phyloP scores from a whole-genome alignment of 768 basidiomycete genomes.

The Suillus brevipes region DNA sequence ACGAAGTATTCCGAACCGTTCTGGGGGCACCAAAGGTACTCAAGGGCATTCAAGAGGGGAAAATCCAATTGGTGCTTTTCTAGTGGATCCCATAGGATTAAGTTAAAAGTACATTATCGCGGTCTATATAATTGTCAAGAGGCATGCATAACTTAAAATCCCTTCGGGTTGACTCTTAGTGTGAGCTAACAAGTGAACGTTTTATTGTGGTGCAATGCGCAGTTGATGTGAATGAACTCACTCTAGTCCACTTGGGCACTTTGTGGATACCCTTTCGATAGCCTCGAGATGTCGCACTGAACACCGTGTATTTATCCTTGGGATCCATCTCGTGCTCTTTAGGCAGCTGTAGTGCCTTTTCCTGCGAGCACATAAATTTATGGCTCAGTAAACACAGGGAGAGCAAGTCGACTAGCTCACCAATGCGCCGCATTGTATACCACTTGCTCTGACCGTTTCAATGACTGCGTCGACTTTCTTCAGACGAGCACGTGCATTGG shows the following conservation, averaged over 20 bases:
- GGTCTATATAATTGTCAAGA: constrained; percentile 10
- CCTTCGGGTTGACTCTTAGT: constrained; percentile 83
- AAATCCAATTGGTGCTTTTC: constrained; percentile 79
- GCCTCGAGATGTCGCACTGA: constrained; percentile 63
- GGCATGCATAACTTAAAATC: constrained; percentile 58
- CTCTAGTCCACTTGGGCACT: constrained; percentile 96
- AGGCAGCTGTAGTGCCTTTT: constrained; percentile 76
- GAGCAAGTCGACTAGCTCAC: constrained; percentile 45
- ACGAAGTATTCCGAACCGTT: constrained; percentile 76
- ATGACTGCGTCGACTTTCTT: constrained; percentile 95
- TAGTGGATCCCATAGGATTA: constrained; percentile 33
- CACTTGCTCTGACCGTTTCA: constrained; percentile 79
- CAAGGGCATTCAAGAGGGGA: constrained; percentile 67
- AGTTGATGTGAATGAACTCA: constrained; percentile 37
- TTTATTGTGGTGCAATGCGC: constrained; percentile 8
- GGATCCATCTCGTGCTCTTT: constrained; percentile 93
- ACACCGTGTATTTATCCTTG: constrained; percentile 94
- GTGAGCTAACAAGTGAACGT: constrained; percentile 57
- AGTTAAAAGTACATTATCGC: constrained; percentile 5
- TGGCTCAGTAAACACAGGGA: not conserved
- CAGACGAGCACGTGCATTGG: constrained; percentile 83
- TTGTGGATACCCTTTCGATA: constrained; percentile 97
- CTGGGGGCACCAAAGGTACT: constrained; percentile 62
- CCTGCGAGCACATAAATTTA: constrained; percentile 42
- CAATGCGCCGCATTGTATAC: constrained; percentile 73